Base-by-base conservation (phyloP, 805 yeast species). In the Yamadazyma sp. region DNA sequence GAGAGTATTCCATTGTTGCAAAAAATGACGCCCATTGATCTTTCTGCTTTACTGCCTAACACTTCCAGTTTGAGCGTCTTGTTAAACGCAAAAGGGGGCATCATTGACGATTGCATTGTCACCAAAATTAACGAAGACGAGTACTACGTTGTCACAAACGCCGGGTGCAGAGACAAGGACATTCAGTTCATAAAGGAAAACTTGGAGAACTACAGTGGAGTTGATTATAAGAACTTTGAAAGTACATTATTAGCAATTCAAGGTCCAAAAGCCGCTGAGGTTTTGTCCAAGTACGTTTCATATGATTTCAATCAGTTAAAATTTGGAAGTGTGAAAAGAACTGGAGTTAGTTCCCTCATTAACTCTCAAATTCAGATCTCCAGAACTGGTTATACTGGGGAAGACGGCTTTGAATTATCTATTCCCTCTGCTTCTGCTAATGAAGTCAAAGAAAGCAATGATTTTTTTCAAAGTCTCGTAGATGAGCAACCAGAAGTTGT, bases 301-400 rank as follows among this genome's bases (percentile, higher is more conserved):
- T 68, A 66, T 25, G 77, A 82, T 49, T 70, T 93, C 35, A 60
- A 72, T 6, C 65, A 71, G 37, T 65, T 93, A 40, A 77, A 74
- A 45, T 93, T 93, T 59, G 98, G 98, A 36, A 12, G 30, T 3
- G 28, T 46, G 6, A 15, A 25, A 9, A 73, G 78, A 51, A 73
- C 83, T 9, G 22, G 22, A 4, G 77, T 70, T 51, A 61, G 61
- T 20, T 56, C 73, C 21, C 56, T 73, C 14, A 67, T 59, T 52
- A 68, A 63, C 37, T 59, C 65, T 19, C 66, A 70, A 35, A 70
- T 84, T 36, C 95, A 89, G 55, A 73, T 89, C n/a, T 85, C 96
- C 3, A 81, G 99, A 62, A 86, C 95, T 16, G 99, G 99, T 2
- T 93, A 93, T 69, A 93, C 99, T 5, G 99, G 99, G 13, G 99